Evolutionary conservation across 495 filamentous ascomycete genomes (phyloP), one percentile per base, ranked within the genome.

Genomic region (Trypethelium eluteriae): DNA sequence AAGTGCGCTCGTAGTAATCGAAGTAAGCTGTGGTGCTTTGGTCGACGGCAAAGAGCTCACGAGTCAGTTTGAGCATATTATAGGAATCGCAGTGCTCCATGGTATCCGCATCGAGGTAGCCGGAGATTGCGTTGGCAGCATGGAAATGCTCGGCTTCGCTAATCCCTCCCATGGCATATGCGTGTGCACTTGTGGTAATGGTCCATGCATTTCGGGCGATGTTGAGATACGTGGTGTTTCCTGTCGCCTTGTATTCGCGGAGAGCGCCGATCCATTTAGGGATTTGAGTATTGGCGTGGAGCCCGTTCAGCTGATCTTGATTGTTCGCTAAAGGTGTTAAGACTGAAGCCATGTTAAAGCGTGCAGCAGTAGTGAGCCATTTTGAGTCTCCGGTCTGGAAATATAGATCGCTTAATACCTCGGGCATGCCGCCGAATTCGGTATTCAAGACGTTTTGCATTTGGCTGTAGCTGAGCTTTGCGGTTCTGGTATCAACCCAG

Each of bases 381-480:
- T 66, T 63, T 41, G 65, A 69, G 57, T 75, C 72, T 2, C 73
- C 75, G 1, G 72, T 77, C 53, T 70, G 68, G 2, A 63, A 67
- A 70, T 77, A 74, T 16, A 79, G 67, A 36, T 78, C 70, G 3
- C 76, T 66, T 14, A 79, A 63, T 35, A 78, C 73, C 14, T 77
- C 77, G 66, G 74, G 74, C 77, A 79, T 79, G 49, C 77, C 77
- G 39, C 77, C 77, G 46, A 75, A 77, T 65, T 79, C 77, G 9
- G 76, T 78, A 14, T 70, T 71, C 62, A 79, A 59, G 62, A 79
- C 64, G 2, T 57, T 62, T 64, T 79, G 77, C 77, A 79, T 79
- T 66, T 73, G 71, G n/a, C n/a, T 44, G 57, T 61, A 65, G 56
- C 64, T 72, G 36, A 79, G 68, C 62, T 68, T 68, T 18, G 57